Base-by-base conservation (phyloP, 2,329 filamentous ascomycete genomes). In the Macroventuria anomochaeta region DNA sequence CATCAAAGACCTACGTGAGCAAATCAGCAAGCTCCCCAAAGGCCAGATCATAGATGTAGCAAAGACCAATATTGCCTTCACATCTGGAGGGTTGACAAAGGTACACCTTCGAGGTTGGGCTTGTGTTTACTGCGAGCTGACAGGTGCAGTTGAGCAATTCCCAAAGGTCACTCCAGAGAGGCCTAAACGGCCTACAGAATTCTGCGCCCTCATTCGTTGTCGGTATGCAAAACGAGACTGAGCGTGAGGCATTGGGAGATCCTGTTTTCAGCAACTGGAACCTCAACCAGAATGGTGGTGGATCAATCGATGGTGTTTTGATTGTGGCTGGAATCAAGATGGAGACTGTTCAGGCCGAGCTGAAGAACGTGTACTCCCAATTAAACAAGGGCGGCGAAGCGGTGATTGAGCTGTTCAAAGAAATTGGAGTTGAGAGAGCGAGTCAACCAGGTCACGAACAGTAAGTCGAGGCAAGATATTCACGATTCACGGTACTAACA, bases 51-150 rank as follows among this genome's bases (percentile, higher is more conserved):
- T 53, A 29, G 44, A 54, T 18, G 46, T 54, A 5, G 51, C 51
- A 2, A 54, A 54, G 25, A 54, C 51, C 8, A 54, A 54, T n/a
- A 54, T 54, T 28, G 51, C 51, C 3, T 54, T 54, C 8, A 54
- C 51, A 3, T 39, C 31, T 18, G 17, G 29, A 26, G 51, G 51
- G 3, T 26, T 54, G 29, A 44, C 39, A 7, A 54, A 54, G 46
- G 51, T 46, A 25, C 15, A 18, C 20, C 18, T 13, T 6, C n/a
- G 3, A 3, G 8, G 25, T 5, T 8, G 3, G 12, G 2, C 7
- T 6, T n/a, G 17, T 11, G 13, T 4, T 36, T 10, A 28, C 8
- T 21, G 10, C 29, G 39, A 29, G 13, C 40, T 54, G 18, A 54
- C 34, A 26, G 6, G 4, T 11, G n/a, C 29, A 54, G 51, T 25